Conservation (phyloP, 495 filamentous ascomycete genomes). For the Talaromyces nanjingensis region DNA sequence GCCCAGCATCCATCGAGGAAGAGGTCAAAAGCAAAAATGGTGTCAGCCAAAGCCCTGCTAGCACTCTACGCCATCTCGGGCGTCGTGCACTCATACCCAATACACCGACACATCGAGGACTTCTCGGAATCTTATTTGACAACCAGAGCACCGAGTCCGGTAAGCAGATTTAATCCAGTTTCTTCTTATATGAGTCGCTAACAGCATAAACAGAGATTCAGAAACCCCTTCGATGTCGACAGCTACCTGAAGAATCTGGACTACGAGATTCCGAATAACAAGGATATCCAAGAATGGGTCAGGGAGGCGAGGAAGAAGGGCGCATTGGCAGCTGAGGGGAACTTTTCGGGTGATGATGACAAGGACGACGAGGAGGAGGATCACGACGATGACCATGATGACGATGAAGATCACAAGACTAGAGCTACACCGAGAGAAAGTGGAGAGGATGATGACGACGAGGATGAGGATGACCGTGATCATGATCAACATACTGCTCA, state of each 20-base stretch:
- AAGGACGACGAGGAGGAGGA: not conserved
- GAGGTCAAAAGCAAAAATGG: not conserved
- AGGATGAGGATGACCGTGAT: not conserved
- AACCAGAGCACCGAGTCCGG: not conserved
- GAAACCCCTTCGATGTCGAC: slow-evolving; percentile 7
- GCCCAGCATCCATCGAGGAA: not conserved
- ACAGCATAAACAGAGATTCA: not conserved
- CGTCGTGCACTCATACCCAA: not conserved
- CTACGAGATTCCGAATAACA: slow-evolving; percentile 5
- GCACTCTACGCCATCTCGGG: not conserved
- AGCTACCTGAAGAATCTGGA: slow-evolving; percentile 1
- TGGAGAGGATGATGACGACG: not conserved
- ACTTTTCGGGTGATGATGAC: not conserved
- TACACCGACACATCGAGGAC: not conserved
- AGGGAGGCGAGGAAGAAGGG: slow-evolving; percentile 5
- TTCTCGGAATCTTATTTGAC: not conserved
- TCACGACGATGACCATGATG: not conserved
- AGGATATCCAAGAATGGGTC: slow-evolving; percentile 7
- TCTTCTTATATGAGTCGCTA: no score
- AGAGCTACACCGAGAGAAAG: no score
- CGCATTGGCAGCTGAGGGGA: not conserved
- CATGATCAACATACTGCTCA: not conserved
- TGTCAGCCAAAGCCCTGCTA: not conserved
- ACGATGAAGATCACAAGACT: not conserved
- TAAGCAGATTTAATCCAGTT: no score